phyloP scores from a whole-genome alignment of 352 stramenopile genomes.

The Nothophytophthora sp. region DNA sequence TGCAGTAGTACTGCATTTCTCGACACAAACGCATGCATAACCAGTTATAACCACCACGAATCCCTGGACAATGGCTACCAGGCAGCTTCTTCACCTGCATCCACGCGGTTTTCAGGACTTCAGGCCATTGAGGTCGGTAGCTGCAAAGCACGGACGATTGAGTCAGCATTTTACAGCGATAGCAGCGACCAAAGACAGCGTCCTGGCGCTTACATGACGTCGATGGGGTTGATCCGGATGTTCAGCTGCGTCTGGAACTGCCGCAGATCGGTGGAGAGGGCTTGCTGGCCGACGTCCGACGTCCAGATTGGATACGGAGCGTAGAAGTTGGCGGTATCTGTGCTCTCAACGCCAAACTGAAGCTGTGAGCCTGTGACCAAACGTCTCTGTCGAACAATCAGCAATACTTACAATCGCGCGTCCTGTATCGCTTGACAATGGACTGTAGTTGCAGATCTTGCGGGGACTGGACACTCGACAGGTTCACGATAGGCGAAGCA shows the following conservation, averaged over 20 bases:
- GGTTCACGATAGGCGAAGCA: constrained; percentile 41
- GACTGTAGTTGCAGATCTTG: constrained; percentile 41
- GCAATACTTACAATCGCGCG: constrained; percentile 46
- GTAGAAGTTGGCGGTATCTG: constrained; percentile 43
- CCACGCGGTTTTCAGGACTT: constrained; percentile 67
- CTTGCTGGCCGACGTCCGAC: constrained; percentile 17
- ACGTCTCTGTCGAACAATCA: neutral
- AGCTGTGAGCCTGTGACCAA: neutral
- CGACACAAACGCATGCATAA: no score
- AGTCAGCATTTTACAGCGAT: no score
- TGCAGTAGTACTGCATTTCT: constrained; percentile 61
- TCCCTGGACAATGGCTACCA: neutral
- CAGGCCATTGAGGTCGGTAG: constrained; percentile 57
- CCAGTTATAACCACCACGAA: no score
- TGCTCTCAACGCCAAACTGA: neutral
- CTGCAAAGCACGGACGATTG: no score
- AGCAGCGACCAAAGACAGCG: neutral
- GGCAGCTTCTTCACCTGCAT: constrained; percentile 48
- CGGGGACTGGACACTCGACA: constrained; percentile 29
- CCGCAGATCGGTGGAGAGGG: constrained; percentile 1
- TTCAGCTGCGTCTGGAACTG: constrained; percentile 40
- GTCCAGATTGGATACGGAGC: constrained; percentile 45
- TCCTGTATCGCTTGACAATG: constrained; percentile 38
- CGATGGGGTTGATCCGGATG: constrained; percentile 39
- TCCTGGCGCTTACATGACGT: constrained; percentile 28